Conservation (phyloP, 306 rosid species). For the Adenanthera pavonina region DNA sequence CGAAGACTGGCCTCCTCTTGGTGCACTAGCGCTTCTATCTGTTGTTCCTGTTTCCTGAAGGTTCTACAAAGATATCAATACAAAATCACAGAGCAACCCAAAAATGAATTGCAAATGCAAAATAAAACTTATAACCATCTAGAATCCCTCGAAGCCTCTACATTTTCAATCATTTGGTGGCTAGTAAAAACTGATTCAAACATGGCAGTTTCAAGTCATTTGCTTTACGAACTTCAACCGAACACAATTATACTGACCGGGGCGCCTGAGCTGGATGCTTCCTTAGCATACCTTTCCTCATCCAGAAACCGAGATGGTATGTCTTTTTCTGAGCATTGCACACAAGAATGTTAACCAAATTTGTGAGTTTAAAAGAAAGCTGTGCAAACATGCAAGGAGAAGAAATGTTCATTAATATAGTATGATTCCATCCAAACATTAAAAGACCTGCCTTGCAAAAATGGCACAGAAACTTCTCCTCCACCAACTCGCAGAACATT, state of each 20-base stretch:
- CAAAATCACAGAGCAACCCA: conserved; percentile 24
- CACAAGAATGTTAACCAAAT: conserved; percentile 35
- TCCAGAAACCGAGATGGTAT: conserved; percentile 73
- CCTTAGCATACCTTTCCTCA: conserved; percentile 65
- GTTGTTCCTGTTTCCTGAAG: conserved; percentile 64
- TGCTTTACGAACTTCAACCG: conserved; percentile 5
- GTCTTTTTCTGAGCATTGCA: conserved; percentile 74
- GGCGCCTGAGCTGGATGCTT: conserved; percentile 74
- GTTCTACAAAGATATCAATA: conserved; percentile 23
- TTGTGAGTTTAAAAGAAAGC: conserved; percentile 20
- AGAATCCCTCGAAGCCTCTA: not conserved
- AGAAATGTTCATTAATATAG: not conserved
- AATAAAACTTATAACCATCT: not conserved
- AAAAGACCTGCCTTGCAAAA: conserved; percentile 77
- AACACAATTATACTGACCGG: conserved; percentile 55
- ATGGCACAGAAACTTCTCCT: conserved; percentile 94
- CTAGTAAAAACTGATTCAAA: conserved; percentile 17
- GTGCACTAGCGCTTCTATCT: conserved; percentile 47
- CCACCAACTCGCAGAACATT: conserved; percentile 93
- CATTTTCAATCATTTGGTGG: not conserved
- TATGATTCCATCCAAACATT: conserved; percentile 11
- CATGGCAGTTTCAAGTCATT: not conserved
- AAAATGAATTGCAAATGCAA: not conserved
- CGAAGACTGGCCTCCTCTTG: conserved; percentile 63
- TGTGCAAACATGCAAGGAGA: conserved; percentile 23